Evolutionary conservation across 139 green algal species (phyloP).

Genomic region (Coelastrella sp.): DNA sequence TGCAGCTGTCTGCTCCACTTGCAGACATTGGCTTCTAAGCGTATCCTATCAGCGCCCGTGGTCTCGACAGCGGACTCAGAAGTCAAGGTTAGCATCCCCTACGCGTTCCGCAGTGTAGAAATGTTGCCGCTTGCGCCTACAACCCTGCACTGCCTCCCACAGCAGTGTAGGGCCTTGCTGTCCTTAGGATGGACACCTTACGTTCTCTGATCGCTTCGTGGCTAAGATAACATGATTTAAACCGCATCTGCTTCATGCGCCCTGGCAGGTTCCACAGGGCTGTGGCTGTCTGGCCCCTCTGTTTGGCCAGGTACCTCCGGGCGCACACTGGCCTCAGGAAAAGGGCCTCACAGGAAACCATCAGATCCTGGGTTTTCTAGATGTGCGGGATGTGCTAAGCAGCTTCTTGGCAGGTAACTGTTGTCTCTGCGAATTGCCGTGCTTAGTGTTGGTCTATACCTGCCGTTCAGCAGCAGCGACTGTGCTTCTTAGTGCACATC

Average conservation of each 20-base stretch:
- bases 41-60: slow-evolving; percentile 80
- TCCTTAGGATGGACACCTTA: too few species aligned
- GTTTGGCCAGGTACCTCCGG: slow-evolving; percentile 11
- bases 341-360: background rate
- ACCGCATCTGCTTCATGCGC: too few species aligned
- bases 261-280: background rate
- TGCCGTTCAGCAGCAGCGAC: background rate
- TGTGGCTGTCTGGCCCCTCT: slow-evolving; percentile 21
- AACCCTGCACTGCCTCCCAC: too few species aligned
- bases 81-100: background rate
- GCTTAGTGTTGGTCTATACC: background rate
- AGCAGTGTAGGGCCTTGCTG: too few species aligned
- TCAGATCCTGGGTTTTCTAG: slow-evolving; percentile 72
- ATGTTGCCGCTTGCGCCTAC: too few species aligned
- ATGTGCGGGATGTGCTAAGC: slow-evolving; percentile 76
- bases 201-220: too few species aligned
- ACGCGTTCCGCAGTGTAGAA: background rate
- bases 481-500: too few species aligned
- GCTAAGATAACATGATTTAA: too few species aligned
- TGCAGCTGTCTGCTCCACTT: background rate
- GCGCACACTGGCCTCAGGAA: slow-evolving; percentile 27
- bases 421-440: background rate
- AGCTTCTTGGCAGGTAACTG: slow-evolving; percentile 65
- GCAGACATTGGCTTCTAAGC: slow-evolving; percentile 71
- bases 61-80: slow-evolving; percentile 47